phyloP scores from a whole-genome alignment of 495 filamentous ascomycete genomes.

The Mytilinidion resinicola region DNA sequence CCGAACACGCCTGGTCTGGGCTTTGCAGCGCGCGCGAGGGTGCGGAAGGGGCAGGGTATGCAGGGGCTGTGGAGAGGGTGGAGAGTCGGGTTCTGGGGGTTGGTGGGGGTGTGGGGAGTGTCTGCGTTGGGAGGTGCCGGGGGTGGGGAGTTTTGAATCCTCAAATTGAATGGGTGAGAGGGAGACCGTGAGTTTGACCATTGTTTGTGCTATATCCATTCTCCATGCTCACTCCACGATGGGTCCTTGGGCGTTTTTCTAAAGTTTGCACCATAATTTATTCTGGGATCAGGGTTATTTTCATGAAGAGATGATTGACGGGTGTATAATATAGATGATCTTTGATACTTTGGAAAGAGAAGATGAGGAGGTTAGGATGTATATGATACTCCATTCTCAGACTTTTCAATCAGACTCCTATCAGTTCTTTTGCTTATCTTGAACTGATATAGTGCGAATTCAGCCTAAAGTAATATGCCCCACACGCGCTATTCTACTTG shows the following conservation, averaged over 20 bases:
- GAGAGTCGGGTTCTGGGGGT: slow-evolving; percentile 92
- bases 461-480: too few relatives aligned
- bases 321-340: background rate
- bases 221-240: background rate
- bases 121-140: slow-evolving; percentile 49
- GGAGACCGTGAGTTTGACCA: background rate
- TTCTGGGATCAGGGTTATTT: background rate
- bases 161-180: background rate
- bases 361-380: background rate
- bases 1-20: slow-evolving; percentile 8
- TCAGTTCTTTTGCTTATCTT: too few relatives aligned
- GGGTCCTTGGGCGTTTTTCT: background rate
- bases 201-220: background rate
- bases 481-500: too few relatives aligned
- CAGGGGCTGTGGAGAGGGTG: slow-evolving; percentile 87
- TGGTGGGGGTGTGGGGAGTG: slow-evolving; percentile 81
- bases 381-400: background rate
- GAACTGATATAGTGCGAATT: too few relatives aligned
- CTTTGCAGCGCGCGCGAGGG: slow-evolving; percentile 38
- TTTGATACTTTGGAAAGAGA: background rate
- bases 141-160: slow-evolving; percentile 46
- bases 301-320: background rate
- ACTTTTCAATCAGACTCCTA: background rate
- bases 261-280: background rate
- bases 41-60: slow-evolving; percentile 68